These are phyloP conservation scores for Pseudomonodictys pantanalensis DNA, from an alignment of 495 filamentous ascomycete species.

Conservation along the genomic window DNA sequence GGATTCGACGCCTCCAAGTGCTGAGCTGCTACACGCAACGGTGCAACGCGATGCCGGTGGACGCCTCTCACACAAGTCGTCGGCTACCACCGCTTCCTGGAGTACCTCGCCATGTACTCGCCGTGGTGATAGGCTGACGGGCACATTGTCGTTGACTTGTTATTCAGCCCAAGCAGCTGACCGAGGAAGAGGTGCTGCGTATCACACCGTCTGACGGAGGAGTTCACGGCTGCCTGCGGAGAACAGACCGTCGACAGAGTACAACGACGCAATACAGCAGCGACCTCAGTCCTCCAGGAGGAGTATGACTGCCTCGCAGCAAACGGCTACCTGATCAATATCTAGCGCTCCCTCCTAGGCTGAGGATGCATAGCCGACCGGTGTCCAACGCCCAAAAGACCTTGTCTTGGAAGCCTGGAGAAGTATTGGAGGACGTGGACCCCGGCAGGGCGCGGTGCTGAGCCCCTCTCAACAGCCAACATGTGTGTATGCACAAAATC, in stretches of 20 bases:
- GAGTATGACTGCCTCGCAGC: conserved; percentile 1
- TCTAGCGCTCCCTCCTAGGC: neutral
- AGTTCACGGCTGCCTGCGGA: neutral
- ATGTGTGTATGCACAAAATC: neutral
- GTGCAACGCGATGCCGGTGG: conserved; percentile 1
- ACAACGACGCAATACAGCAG: no score
- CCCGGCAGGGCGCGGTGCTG: neutral
- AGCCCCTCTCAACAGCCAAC: neutral
- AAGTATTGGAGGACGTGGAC: neutral
- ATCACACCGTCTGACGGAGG: neutral
- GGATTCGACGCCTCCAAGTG: neutral
- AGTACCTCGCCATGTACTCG: no score
- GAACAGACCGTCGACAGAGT: no score
- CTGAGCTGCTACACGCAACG: conserved; percentile 3
- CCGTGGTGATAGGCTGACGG: no score
- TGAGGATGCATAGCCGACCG: neutral
- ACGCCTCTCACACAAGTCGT: no score
- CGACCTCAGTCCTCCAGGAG: neutral
- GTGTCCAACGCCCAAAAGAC: neutral
- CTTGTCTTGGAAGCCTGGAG: neutral
- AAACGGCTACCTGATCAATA: neutral
- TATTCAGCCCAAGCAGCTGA: conserved; percentile 14
- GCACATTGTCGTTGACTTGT: no score
- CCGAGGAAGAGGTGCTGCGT: neutral
- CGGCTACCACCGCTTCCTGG: no score